A percentile compares a stretch with the other conserved stretches of the same genome.
Evolutionary conservation across 805 yeast genomes (phyloP).

Genomic region (Sporopachydermia quercuum): DNA sequence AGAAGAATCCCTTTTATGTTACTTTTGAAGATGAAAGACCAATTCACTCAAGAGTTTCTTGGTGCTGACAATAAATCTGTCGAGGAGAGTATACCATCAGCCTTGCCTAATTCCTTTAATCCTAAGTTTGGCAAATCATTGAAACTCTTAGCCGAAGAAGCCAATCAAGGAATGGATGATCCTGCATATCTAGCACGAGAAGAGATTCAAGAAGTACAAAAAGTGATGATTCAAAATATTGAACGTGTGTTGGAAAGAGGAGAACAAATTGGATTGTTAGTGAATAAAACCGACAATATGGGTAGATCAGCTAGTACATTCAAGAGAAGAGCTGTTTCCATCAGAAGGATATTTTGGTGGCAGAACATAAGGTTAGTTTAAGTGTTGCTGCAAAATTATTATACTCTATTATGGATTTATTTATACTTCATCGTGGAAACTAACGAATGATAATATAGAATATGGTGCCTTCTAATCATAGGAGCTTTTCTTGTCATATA

Average conservation of each 20-base stretch:
- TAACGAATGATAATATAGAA: slow-evolving; percentile 2
- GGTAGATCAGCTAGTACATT: slow-evolving; percentile 54
- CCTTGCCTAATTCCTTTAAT: neutral
- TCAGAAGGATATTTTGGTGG: slow-evolving; percentile 61
- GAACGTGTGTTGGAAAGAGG: slow-evolving; percentile 64
- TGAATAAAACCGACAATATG: slow-evolving; percentile 65
- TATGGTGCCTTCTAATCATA: slow-evolving; percentile 3
- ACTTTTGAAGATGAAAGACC: slow-evolving; percentile 10
- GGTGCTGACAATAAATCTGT: slow-evolving; percentile 3
- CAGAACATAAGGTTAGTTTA: slow-evolving; percentile 31
- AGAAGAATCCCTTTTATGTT: slow-evolving; percentile 13
- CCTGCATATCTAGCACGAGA: slow-evolving; percentile 14
- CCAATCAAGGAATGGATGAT: slow-evolving; percentile 11
- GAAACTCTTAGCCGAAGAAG: slow-evolving; percentile 8
- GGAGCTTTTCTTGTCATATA: slow-evolving; percentile 5
- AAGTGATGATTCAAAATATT: slow-evolving; percentile 58
- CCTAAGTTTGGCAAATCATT: slow-evolving; percentile 7
- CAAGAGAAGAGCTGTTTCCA: slow-evolving; percentile 48
- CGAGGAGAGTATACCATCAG: neutral
- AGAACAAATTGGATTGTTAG: slow-evolving; percentile 55
- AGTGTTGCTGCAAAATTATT: slow-evolving; percentile 9
- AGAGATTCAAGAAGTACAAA: slow-evolving; percentile 51
- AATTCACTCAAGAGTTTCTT: slow-evolving; percentile 6
- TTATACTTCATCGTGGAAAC: slow-evolving; percentile 1
- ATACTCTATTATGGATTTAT: slow-evolving; percentile 3